Percentiles rank a stretch among this genome's conserved stretches.
Conservation (phyloP, 2,329 filamentous ascomycete species). For the Colletotrichum sojae region DNA sequence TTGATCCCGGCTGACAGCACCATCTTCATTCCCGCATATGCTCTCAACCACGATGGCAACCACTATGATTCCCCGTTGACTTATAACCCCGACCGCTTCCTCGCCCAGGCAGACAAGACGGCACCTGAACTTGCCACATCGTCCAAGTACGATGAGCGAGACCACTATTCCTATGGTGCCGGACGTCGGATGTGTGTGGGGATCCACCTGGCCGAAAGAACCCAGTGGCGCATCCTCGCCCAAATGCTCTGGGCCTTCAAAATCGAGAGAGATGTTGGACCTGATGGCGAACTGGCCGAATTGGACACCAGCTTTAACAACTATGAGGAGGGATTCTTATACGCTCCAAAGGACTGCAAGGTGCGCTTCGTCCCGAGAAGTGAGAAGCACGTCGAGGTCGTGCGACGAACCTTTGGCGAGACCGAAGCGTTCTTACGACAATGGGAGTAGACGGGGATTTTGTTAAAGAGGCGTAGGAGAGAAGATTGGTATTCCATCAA, state of each 20-base stretch:
- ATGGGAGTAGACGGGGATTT: slow-evolving; percentile 13
- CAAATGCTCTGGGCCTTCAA: slow-evolving; percentile 64
- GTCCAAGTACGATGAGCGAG: slow-evolving; percentile 45
- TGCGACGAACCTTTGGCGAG: background rate
- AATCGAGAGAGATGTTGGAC: slow-evolving; percentile 9
- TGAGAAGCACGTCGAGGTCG: slow-evolving; percentile 5
- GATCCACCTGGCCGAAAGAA: slow-evolving; percentile 64
- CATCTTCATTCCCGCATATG: slow-evolving; percentile 53
- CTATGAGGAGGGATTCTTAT: slow-evolving; percentile 16
- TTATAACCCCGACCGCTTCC: slow-evolving; percentile 49
- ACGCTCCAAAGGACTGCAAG: slow-evolving; percentile 7
- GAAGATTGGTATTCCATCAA: background rate
- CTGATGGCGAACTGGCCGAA: background rate
- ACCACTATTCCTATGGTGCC: slow-evolving; percentile 63
- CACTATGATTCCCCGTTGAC: slow-evolving; percentile 43
- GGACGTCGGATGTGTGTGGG: slow-evolving; percentile 64
- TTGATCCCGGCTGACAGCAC: slow-evolving; percentile 56
- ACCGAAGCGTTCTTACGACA: slow-evolving; percentile 5
- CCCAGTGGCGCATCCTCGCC: slow-evolving; percentile 54
- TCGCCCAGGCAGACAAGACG: slow-evolving; percentile 45
- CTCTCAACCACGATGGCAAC: slow-evolving; percentile 50
- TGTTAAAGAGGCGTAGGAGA: no score
- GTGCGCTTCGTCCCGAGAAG: slow-evolving; percentile 30
- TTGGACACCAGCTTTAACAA: background rate
- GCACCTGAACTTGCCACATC: slow-evolving; percentile 48